Base-by-base conservation (phyloP, 1,284 basidiomycete genomes). In the Moesziomyces aphidis region DNA sequence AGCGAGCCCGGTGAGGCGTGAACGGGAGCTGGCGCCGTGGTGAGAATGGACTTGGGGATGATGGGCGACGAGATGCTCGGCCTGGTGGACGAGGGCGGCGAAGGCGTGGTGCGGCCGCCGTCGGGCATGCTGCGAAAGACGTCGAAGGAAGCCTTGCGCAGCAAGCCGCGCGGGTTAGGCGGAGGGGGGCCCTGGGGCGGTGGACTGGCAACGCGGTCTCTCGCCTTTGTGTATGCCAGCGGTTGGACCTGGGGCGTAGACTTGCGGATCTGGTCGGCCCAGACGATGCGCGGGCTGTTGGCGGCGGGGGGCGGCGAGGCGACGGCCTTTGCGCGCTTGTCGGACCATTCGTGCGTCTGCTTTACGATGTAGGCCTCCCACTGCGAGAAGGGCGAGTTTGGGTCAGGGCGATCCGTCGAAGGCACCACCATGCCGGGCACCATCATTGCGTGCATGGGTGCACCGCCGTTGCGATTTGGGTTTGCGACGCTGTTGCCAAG, bases 281-380 rank as follows among this genome's bases (percentile, higher is more conserved):
- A 74, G 10, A 55, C 56, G 49, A 74, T 65, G 44, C 71, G 64
- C 19, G 59, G 31, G 19, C 24, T 26, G 47, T 13, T 45, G 50
- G 31, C 50, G 4, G 39, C 6, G 17, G 34, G 52, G 10, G 61
- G 53, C 17, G 60, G 42, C 24, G 61, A 53, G 26, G 61, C 45
- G 5, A 50, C 23, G 1, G 34, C 22, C 21, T 66, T 55, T 28
- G 57, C 45, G 34, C 61, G 55, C 26, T 70, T 63, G 46, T 67
- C 62, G 23, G 50, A 51, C 61, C 61, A 74, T 8, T 53, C 45
- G 9, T 69, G 66, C 0, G 72, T 45, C 42, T 69, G 72, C 22
- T 61, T 54, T 39, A 70, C 67, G 34, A 74, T 70, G 54, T 70
- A 70, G 21, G 72, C 72, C 34, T 74, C 67, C 67, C 66, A 74